These are phyloP conservation scores for Colletotrichum graminicola DNA, from an alignment of 2,329 filamentous ascomycete species.

Conservation along the genomic window DNA sequence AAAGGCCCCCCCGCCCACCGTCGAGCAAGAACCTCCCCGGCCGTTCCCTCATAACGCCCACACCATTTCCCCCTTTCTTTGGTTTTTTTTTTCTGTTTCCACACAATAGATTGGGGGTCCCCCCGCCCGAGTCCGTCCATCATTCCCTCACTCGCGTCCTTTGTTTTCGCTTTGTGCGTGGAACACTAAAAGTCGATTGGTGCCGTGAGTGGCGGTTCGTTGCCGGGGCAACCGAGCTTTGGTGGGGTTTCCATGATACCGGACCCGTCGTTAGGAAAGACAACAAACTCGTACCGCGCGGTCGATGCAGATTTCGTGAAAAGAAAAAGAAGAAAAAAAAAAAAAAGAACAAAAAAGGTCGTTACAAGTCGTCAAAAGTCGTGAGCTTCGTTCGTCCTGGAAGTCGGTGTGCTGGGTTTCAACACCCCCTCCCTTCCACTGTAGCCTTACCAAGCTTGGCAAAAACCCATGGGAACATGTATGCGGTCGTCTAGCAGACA, in stretches of 20 bases:
- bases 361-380: constrained; percentile 28
- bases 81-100: constrained; percentile 11
- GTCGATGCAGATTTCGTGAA: constrained; percentile 35
- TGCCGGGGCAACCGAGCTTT: not conserved
- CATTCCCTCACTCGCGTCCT: not conserved
- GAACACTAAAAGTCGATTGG: not conserved
- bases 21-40: not conserved
- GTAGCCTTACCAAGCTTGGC: not conserved
- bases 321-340: not conserved
- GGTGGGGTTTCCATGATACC: not conserved
- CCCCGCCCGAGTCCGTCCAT: constrained; percentile 25
- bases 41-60: constrained; percentile 3
- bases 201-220: not conserved
- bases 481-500: not conserved
- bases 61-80: not conserved
- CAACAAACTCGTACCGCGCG: constrained; percentile 35
- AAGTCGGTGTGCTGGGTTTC: constrained; percentile 17
- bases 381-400: constrained; percentile 38
- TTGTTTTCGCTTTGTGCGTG: too few relatives aligned
- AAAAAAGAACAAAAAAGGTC: constrained; percentile 36
- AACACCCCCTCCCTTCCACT: constrained; percentile 11
- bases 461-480: not conserved
- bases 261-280: not conserved
- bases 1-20: not conserved
- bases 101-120: too few relatives aligned